A percentile compares a stretch with the other conserved stretches of the same genome.
Evolutionary conservation across 2,329 filamentous ascomycete genomes (phyloP).

Genomic region (Sarocladium strictum): DNA sequence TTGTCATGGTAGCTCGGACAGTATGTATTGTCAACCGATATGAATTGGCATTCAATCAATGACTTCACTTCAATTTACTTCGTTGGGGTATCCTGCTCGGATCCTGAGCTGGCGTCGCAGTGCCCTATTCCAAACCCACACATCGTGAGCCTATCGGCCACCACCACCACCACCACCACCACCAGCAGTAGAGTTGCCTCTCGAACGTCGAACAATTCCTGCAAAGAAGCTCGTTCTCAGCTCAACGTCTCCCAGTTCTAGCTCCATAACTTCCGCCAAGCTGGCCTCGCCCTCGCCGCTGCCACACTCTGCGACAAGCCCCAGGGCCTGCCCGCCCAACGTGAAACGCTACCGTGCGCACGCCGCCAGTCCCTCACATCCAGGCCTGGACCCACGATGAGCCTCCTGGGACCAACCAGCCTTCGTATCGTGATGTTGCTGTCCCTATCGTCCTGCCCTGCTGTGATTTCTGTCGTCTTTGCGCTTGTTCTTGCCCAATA

Average conservation of each 20-base stretch:
- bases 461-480: background rate
- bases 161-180: too few species aligned
- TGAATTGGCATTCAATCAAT: too few species aligned
- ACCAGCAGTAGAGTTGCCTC: too few species aligned
- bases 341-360: conserved; percentile 27
- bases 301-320: conserved; percentile 6
- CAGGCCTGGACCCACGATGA: conserved; percentile 2
- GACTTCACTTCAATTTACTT: too few species aligned
- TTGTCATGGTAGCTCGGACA: too few species aligned
- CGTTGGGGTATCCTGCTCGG: too few species aligned
- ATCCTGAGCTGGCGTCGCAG: too few species aligned
- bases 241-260: background rate
- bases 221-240: background rate
- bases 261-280: conserved; percentile 1
- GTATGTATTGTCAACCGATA: too few species aligned
- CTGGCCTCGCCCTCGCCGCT: background rate
- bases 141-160: too few species aligned
- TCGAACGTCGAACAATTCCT: background rate
- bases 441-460: background rate
- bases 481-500: background rate
- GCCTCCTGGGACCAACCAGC: background rate
- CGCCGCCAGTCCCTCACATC: background rate
- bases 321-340: conserved; percentile 11
- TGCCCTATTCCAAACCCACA: too few species aligned
- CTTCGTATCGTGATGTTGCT: background rate